Conservation (phyloP, 495 filamentous ascomycete species). For the Beverwykella pulmonaria region DNA sequence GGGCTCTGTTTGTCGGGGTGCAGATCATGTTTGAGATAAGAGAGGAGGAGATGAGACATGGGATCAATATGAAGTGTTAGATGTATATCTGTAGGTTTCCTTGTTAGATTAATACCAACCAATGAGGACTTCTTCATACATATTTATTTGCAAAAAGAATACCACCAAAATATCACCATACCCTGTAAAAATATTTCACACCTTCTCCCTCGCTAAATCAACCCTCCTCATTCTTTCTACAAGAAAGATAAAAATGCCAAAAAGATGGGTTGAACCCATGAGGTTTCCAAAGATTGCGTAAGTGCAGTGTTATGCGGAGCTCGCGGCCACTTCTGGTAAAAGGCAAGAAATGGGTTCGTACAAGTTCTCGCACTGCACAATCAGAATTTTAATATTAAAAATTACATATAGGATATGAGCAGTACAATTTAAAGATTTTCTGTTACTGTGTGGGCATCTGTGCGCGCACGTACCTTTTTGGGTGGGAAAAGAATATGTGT, state of each 20-base stretch:
- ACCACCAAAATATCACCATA: neutral
- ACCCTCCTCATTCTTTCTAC: neutral
- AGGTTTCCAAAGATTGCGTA: constrained; percentile 38
- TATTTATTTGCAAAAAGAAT: neutral
- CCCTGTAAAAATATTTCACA: neutral
- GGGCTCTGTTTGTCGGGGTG: constrained; percentile 75
- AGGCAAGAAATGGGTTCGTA: constrained; percentile 46
- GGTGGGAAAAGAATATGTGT: too few relatives aligned
- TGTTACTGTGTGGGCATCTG: neutral
- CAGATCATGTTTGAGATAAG: constrained; percentile 97
- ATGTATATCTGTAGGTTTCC: constrained; percentile 4
- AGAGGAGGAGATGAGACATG: constrained; percentile 76
- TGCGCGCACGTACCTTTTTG: too few relatives aligned
- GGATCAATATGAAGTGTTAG: constrained; percentile 84
- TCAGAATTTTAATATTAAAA: neutral
- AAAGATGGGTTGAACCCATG: constrained; percentile 35
- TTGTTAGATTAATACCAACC: neutral
- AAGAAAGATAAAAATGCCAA: constrained; percentile 22
- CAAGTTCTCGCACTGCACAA: constrained; percentile 41
- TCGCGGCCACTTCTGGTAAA: constrained; percentile 47
- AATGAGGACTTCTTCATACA: neutral
- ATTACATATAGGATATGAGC: constrained; percentile 21
- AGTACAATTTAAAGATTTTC: neutral
- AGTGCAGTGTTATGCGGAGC: constrained; percentile 41
- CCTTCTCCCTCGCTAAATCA: neutral